Evolutionary conservation across 1,284 basidiomycete genomes (phyloP), one percentile per base, ranked within the genome.

Genomic region (Chiua sp.): DNA sequence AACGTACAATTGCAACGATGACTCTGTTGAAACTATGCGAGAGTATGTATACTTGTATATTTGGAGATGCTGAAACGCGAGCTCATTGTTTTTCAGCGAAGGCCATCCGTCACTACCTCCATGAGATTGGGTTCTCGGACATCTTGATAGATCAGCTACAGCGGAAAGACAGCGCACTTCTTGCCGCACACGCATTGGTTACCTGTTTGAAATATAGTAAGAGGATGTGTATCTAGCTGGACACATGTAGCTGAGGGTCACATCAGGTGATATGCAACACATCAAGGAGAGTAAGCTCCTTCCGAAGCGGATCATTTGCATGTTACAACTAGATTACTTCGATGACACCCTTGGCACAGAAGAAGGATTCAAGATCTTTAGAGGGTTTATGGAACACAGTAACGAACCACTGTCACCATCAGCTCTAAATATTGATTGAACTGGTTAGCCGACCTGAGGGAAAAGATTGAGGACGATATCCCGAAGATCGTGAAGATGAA

Each of bases 311-410:
- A 59, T 66, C 7, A 54, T 66, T n/a, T 32, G 55, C 33, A 65
- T 65, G 61, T 33, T 66, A 4, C 39, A 44, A 22, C 26, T 63
- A 28, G 55, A 65, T 33, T 57, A 53, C 33, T 65, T 65, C 16
- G 63, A 65, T 35, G 64, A 65, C 2, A 57, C 61, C 2, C 32
- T 65, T 4, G 64, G 64, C n/a, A 51, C 47, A 46, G 46, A 56
- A 2, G 61, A 65, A 37, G 64, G 61, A 4, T 66, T 57, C 35
- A 57, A 57, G 26, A 63, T 63, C 6, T 66, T 65, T n/a, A 39
- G 39, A 0, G 52, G 63, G 2, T 33, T 66, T 7, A 65, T 66
- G 54, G 39, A 51, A 42, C 26, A 66, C 3, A 61, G 64, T 65
- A 58, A 57, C 35, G 20, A 35, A 35, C 15, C 10, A 35, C 35